Percentiles rank a stretch among this genome's conserved stretches.
Evolutionary conservation across 2,329 filamentous ascomycete genomes (phyloP).

Genomic region (Calonectria honghensis): DNA sequence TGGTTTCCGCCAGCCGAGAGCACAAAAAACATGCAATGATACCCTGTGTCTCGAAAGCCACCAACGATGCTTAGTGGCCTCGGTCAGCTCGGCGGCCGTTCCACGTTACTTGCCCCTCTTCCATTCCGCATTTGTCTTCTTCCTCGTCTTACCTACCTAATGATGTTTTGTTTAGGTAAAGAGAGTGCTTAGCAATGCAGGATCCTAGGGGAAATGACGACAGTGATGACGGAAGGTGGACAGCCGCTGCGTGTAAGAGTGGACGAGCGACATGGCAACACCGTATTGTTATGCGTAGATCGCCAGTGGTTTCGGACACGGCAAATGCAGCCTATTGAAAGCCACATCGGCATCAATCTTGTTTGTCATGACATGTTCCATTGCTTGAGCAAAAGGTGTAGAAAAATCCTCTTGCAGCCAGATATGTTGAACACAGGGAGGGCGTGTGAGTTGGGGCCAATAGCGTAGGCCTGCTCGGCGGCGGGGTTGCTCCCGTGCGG

Average conservation of each 20-base stretch:
- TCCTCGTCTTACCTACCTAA: not conserved
- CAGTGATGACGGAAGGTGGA: not conserved
- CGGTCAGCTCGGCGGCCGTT: constrained; percentile 19
- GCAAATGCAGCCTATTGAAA: not conserved
- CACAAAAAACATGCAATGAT: constrained; percentile 13
- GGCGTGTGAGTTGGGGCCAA: constrained; percentile 27
- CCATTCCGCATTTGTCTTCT: not conserved
- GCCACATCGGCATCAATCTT: not conserved
- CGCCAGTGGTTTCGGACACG: not conserved
- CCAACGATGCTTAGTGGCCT: constrained; percentile 1
- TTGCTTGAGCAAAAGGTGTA: not conserved
- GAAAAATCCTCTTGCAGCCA: constrained; percentile 7
- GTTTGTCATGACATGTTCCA: not conserved
- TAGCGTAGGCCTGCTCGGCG: constrained; percentile 5
- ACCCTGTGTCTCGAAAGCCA: not conserved
- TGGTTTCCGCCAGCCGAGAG: not conserved
- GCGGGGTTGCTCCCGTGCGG: constrained; percentile 28
- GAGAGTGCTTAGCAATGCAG: constrained; percentile 19
- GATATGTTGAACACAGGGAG: constrained; percentile 1
- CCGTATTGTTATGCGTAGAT: constrained; percentile 19
- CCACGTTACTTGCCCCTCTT: not conserved
- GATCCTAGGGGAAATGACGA: constrained; percentile 1
- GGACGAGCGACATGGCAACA: not conserved
- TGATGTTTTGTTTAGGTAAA: not conserved
- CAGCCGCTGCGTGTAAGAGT: constrained; percentile 5